A percentile compares a stretch with the other conserved stretches of the same genome.
phyloP scores from a whole-genome alignment of 1,139 yeast species.

The Pichia sp. region DNA sequence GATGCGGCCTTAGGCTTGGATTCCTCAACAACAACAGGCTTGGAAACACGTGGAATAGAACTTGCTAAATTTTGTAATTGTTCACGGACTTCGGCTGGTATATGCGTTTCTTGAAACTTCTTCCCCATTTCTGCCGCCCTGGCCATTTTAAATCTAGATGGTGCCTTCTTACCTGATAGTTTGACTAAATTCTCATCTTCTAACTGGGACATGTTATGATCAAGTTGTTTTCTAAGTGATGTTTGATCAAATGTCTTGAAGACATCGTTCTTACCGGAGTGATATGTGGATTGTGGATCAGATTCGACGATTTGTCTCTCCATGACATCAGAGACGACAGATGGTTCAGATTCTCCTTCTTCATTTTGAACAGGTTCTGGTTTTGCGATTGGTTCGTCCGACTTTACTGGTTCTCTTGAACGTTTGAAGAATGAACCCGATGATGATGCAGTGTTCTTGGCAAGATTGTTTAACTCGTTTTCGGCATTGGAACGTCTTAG shows the following conservation, averaged over 20 bases:
- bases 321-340: constrained; percentile 25
- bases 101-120: constrained; percentile 17
- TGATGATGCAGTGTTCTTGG: background rate
- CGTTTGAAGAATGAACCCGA: constrained; percentile 7
- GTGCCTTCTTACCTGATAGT: constrained; percentile 16
- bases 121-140: constrained; percentile 20
- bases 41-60: background rate
- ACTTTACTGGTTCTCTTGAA: background rate
- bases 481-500: constrained; percentile 32
- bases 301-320: constrained; percentile 21
- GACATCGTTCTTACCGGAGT: background rate
- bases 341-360: constrained; percentile 5
- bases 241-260: constrained; percentile 13
- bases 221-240: constrained; percentile 7
- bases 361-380: constrained; percentile 11
- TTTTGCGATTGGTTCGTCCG: background rate
- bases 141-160: constrained; percentile 17
- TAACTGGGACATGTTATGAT: constrained; percentile 2
- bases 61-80: constrained; percentile 6
- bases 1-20: too few relatives aligned
- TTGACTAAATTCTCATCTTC: constrained; percentile 10
- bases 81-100: constrained; percentile 14
- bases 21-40: background rate
- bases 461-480: constrained; percentile 7
- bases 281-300: background rate